Evolutionary conservation across 352 stramenopile genomes (phyloP).

Genomic region (Salisapilia sapeloensis): DNA sequence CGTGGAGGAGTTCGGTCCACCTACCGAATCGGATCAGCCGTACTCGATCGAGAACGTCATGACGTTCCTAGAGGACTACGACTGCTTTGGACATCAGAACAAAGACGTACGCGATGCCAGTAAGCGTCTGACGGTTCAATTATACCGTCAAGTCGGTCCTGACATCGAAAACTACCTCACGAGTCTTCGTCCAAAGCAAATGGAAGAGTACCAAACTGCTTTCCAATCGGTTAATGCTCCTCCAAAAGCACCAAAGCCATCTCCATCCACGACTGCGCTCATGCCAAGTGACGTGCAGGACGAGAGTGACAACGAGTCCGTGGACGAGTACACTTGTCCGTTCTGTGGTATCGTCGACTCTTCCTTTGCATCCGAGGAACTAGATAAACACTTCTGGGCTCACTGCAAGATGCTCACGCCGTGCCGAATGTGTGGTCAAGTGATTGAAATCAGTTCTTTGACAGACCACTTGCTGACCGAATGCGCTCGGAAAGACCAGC

Average conservation of each 20-base stretch:
- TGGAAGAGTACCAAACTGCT: constrained; percentile 82
- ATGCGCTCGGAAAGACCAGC: constrained; percentile 75
- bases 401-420: constrained; percentile 83
- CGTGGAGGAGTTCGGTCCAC: constrained; percentile 28
- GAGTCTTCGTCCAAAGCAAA: constrained; percentile 73
- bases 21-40: constrained; percentile 24
- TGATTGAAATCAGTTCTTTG: constrained; percentile 83
- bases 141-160: constrained; percentile 43
- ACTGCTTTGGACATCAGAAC: constrained; percentile 77
- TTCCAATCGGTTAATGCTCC: constrained; percentile 18
- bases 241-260: constrained; percentile 1
- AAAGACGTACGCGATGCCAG: constrained; percentile 76
- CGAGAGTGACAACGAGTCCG: constrained; percentile 52
- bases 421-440: constrained; percentile 86
- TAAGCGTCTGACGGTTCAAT: constrained; percentile 70
- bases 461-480: constrained; percentile 84
- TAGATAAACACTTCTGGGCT: constrained; percentile 88
- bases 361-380: constrained; percentile 72
- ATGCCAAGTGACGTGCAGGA: constrained; percentile 25
- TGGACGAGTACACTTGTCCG: constrained; percentile 81
- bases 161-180: constrained; percentile 71
- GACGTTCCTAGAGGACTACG: constrained; percentile 64
- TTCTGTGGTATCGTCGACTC: constrained; percentile 82
- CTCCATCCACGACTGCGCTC: constrained; percentile 6
- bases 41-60: constrained; percentile 49